Conservation (phyloP, 2,329 filamentous ascomycete genomes). For the Verticillium isaacii region DNA sequence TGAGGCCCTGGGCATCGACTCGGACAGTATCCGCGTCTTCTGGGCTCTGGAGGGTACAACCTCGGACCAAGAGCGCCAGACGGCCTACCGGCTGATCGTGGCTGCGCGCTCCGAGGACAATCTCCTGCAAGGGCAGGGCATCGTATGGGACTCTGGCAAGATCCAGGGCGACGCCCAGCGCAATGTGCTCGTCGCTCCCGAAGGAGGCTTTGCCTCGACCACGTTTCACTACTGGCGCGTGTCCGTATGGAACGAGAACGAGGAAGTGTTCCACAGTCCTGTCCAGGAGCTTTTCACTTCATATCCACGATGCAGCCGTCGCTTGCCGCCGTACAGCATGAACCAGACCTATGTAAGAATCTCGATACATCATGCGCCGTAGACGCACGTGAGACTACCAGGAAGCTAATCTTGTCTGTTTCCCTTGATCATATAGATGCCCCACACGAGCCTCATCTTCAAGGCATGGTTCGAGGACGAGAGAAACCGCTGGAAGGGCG, state of each 20-base stretch:
- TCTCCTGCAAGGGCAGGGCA: not conserved
- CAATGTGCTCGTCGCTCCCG: conserved; percentile 16
- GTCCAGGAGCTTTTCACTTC: conserved; percentile 32
- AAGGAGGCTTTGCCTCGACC: conserved; percentile 28
- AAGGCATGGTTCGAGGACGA: conserved; percentile 35
- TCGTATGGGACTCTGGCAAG: conserved; percentile 14
- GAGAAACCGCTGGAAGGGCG: conserved; percentile 31
- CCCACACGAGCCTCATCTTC: conserved; percentile 34
- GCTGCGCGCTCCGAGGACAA: not conserved
- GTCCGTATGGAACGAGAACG: conserved; percentile 29
- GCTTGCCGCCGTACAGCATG: conserved; percentile 34
- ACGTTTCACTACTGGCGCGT: conserved; percentile 30
- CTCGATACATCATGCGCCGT: not conserved
- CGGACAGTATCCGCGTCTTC: conserved; percentile 28
- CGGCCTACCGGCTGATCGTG: conserved; percentile 21
- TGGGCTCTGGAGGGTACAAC: conserved; percentile 24
- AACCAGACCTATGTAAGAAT: conserved; percentile 29
- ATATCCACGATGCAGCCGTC: conserved; percentile 25
- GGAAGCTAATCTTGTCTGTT: not conserved
- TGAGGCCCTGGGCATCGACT: conserved; percentile 31
- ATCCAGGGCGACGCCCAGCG: conserved; percentile 15
- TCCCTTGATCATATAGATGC: conserved; percentile 21
- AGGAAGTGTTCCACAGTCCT: conserved; percentile 15
- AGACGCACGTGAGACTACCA: not conserved
- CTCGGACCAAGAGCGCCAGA: conserved; percentile 21